Evolutionary conservation across 306 rosid genomes (phyloP), one percentile per base, ranked within the genome.

Genomic region (Rosa chinensis): DNA sequence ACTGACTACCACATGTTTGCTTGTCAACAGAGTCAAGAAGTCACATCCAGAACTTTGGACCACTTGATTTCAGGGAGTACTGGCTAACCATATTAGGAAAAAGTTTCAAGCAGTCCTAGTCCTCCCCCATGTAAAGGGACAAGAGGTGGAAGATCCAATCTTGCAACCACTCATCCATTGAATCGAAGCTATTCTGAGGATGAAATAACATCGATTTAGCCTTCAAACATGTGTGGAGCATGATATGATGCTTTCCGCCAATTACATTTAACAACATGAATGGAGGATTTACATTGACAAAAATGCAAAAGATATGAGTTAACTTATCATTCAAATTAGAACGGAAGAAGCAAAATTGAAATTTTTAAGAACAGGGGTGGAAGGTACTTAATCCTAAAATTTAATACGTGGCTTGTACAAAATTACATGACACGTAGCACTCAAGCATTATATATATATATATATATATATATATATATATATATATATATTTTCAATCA

Each of bases 241-340:
- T 16, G 58, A 2, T 49, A 32, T 20, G 13, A 28, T 50, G 64
- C 28, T n/a, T 72, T 72, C 76, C 64, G 6, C 48, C 48, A 52
- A 55, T 35, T 5, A 72, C 48, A 32, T 72, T 35, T 50, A 72
- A 72, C 20, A 3, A 72, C 23, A 72, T 9, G 44, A 52, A 72
- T 52, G 28, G 3, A 52, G 62, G 18, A 10, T 72, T 52, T 3
- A 4, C 10, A 37, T 52, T 5, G 62, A 10, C 28, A 72, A 2
- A 72, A 72, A 72, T 50, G 1, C 40, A 72, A 37, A 56, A 37
- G n/a, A 40, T 63, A 72, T 17, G 76, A 50, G 63, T 55, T 53
- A 55, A 53, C 13, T 61, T 23, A 73, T 11, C 9, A 18, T 32
- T 55, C 63, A 17, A 10, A 73, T 10, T 73, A 73, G 44, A 50